A percentile compares a stretch with the other conserved stretches of the same genome.
These are phyloP conservation scores for Coemansia sp. DNA, from an alignment of 192 early-diverging fungal genomes.

Conservation along the genomic window DNA sequence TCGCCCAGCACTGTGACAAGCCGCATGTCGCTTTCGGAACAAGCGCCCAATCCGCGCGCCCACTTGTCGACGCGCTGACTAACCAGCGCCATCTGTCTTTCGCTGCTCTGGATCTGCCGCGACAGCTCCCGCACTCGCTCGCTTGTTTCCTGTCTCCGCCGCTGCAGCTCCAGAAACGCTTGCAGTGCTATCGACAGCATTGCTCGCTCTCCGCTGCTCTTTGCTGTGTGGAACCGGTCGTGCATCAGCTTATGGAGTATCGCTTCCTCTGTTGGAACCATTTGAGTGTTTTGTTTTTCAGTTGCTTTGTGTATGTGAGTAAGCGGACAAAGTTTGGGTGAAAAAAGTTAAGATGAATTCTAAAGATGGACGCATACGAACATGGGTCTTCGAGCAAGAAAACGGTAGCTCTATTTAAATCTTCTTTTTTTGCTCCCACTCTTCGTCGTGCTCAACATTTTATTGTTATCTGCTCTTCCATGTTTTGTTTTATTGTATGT, in stretches of 20 bases:
- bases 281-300: constrained; percentile 5
- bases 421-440: too few relatives aligned
- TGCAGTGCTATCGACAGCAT: constrained; percentile 26
- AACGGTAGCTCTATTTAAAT: too few relatives aligned
- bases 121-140: constrained; percentile 18
- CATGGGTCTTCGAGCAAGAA: too few relatives aligned
- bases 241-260: constrained; percentile 31
- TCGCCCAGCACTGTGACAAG: constrained; percentile 16
- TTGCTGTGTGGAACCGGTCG: constrained; percentile 29
- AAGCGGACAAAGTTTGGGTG: too few relatives aligned
- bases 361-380: too few relatives aligned
- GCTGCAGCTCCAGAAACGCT: constrained; percentile 11
- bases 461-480: too few relatives aligned
- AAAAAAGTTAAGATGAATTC: too few relatives aligned
- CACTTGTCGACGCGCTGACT: constrained; percentile 13
- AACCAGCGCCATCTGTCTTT: constrained; percentile 17
- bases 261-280: constrained; percentile 22
- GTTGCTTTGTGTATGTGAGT: constrained; percentile 2
- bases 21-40: constrained; percentile 15
- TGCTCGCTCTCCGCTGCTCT: constrained; percentile 22
- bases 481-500: too few relatives aligned
- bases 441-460: too few relatives aligned
- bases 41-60: constrained; percentile 11
- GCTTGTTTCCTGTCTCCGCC: constrained; percentile 21
- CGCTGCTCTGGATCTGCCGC: constrained; percentile 21